Evolutionary conservation across 768 basidiomycete species (phyloP), one percentile per base, ranked within the genome.

Genomic region (Mycena pura): DNA sequence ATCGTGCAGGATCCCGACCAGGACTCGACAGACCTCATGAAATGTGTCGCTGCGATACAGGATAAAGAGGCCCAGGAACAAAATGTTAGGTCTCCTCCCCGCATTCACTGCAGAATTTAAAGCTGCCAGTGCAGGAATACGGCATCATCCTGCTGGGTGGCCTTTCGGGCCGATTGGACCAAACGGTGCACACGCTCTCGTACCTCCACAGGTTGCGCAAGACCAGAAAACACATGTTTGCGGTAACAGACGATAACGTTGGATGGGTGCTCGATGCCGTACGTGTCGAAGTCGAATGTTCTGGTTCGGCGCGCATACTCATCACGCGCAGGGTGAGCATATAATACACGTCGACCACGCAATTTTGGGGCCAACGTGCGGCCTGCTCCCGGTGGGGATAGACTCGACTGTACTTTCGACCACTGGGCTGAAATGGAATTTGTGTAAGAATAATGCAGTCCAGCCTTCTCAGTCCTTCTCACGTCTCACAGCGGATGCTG

Each of bases 21-120:
- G 71, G 74, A 93, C 70, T 84, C 93, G n/a, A 99, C 96, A 0
- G 97, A 99, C 72, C 82, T 99, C 58, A 94, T 93, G 90, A 99
- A 99, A 75, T 99, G 95, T 68, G 76, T 99, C 2, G 44, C 66
- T 6, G 81, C 87, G 6, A 70, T 98, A 3, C 73, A 84, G 46
- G 83, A 84, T 52, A 81, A 79, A 58, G 93, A 95, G 17, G 63
- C 65, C 2, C 78, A 81, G 44, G 73, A 72, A 8, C 69, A 65
- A 52, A 62, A 76, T 65, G 86, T 85, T 48, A 14, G 31, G 21
- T n/a, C n/a, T 17, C 3, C 8, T 38, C 9, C 7, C 48, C 45
- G 43, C 31, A 44, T 49, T n/a, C 9, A 32, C 36, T 11, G 32
- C 27, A 13, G 17, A 32, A 38, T 27, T 55, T 32, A 55, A n/a